Evolutionary conservation across 192 early-diverging fungal species (phyloP).

Genomic region (Pilaira anomala): DNA sequence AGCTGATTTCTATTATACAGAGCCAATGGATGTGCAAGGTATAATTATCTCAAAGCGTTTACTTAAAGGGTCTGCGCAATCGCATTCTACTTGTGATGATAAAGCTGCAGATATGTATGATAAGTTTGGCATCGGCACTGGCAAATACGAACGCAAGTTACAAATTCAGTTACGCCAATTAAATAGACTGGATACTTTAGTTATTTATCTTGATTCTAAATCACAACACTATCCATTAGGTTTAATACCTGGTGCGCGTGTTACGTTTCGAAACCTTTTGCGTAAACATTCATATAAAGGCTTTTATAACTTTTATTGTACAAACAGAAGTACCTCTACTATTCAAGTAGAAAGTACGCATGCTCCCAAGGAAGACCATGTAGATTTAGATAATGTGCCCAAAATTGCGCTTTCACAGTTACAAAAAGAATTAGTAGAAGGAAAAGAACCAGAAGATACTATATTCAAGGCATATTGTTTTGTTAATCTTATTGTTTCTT

Average conservation of each 20-base stretch:
- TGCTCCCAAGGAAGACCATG: not conserved
- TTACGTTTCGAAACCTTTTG: conserved; percentile 6
- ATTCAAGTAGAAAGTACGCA: not conserved
- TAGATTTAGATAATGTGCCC: not conserved
- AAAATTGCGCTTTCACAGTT: not conserved
- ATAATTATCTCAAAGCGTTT: conserved; percentile 10
- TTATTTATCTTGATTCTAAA: conserved; percentile 19
- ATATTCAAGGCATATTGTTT: not conserved
- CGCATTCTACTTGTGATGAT: not conserved
- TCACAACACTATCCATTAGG: conserved; percentile 9
- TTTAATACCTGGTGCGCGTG: conserved; percentile 12
- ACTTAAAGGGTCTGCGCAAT: not conserved
- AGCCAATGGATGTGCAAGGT: too few species aligned
- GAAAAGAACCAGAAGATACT: not conserved
- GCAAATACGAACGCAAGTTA: conserved; percentile 12
- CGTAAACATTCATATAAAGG: not conserved
- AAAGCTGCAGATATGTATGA: not conserved
- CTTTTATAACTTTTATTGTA: not conserved
- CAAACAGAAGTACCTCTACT: not conserved
- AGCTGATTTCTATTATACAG: too few species aligned
- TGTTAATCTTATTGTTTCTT: not conserved
- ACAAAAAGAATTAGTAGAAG: not conserved
- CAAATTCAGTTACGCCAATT: conserved; percentile 17
- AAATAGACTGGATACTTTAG: conserved; percentile 5
- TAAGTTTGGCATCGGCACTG: conserved; percentile 14